Base-by-base conservation (phyloP, 768 basidiomycete species). In the Podaxis pistillaris region DNA sequence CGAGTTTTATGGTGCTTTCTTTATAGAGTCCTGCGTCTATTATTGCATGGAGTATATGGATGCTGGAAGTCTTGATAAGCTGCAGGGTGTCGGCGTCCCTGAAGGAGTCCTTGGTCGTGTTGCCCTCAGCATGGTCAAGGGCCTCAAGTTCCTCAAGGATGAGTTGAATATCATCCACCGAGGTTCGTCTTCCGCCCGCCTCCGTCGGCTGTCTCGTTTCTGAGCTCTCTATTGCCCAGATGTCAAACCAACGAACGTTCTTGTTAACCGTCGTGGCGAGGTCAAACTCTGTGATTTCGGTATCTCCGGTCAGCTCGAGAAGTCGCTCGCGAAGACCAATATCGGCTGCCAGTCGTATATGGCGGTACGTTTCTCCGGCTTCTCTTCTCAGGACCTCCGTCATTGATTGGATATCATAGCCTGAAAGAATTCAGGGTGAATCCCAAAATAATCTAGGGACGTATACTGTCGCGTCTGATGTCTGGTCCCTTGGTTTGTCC, bases 11-110 rank as follows among this genome's bases (percentile, higher is more conserved):
- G 97, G 97, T 49, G 97, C 97, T 3, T 99, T 99, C 80, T 98
- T 97, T 76, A 95, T 97, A 75, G 97, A 99, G 72, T 93, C 93
- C n/a, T 99, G 96, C 74, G 97, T 99, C 24, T 98, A 99, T 77
- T 98, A 97, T 74, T 98, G 96, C 76, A 98, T 98, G 96, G 97
- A 99, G 79, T 93, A 89, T 77, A 99, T 99, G 97, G 96, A 99
- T 72, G 96, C 95, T 11, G 95, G 96, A n/a, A 91, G 89, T 44
- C 83, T 99, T 52, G 97, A 98, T 73, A 92, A 89, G 66, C 81
- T 98, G 30, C 77, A 80, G 56, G 79, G 77, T 49, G 77, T 78
- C 15, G 84, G 88, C 47, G 80, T 88, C 64, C 85, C 86, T 53
- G 97, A 99, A 71, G 80, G 86, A 40, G 93, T 96, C 9, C 79